Evolutionary conservation across 2,329 filamentous ascomycete species (phyloP), one percentile per base, ranked within the genome.

Genomic region (Camillea tinctor): DNA sequence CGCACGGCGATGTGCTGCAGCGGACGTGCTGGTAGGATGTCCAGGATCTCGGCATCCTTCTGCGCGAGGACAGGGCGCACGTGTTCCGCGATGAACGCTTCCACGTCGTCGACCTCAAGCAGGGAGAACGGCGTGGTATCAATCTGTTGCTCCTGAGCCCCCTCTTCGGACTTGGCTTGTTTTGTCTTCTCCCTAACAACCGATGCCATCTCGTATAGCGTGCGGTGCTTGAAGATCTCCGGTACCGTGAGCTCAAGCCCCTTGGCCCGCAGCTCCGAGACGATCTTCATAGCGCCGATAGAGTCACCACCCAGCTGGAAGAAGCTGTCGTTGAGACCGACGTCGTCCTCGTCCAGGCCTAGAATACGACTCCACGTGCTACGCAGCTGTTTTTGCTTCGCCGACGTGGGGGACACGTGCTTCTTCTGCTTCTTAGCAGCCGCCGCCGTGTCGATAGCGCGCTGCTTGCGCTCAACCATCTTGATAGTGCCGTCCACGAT

Each of bases 241-340:
- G 81, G 80, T 1, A 88, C 85, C 1, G 78, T 82, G 22, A 88
- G 66, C 7, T 75, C 73, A 54, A 84, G 69, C 0, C 79, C 80
- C 22, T 79, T 77, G 1, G 76, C 73, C 21, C 84, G 75, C 2
- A 82, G 79, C 56, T 82, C 80, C 2, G 84, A 81, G 0, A 87
- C 85, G 0, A 88, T 74, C 68, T 83, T 85, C 83, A 88, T 88
- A 1, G 84, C 84, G 1, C 79, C 73, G 23, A 87, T 83, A 0
- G 84, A 87, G 71, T 87, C 84, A 20, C 85, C 85, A 1, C 85
- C 84, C 0, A 86, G 77, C 2, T 79, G 78, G 77, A 88, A 87
- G 73, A 88, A 87, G 72, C 81, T 84, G 66, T 86, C 81, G 11
- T 85, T 79, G 1, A 81, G 72, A 1, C 80, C 77, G 19, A 87